Conservation (phyloP, 164 flowering plant genomes). For the Taxillus chinensis region DNA sequence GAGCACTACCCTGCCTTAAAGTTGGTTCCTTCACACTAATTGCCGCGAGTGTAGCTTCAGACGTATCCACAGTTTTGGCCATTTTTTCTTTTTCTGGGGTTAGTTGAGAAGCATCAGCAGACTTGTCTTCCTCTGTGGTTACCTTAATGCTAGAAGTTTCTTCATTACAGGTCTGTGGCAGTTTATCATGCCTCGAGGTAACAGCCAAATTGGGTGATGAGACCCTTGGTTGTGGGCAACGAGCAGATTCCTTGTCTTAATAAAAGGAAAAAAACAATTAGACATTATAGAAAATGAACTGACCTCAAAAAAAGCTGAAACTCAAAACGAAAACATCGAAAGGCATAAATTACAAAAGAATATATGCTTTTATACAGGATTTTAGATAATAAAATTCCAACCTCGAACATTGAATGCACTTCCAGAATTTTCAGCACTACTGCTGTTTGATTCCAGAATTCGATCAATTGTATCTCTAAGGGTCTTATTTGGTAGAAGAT, state of each 20-base stretch:
- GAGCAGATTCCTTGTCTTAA: slow-evolving; percentile 76
- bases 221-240: slow-evolving; percentile 41
- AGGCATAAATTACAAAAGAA: background rate
- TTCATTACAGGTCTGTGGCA: slow-evolving; percentile 18
- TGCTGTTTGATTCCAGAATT: slow-evolving; percentile 71
- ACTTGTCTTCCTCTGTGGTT: slow-evolving; percentile 21
- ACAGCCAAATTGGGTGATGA: slow-evolving; percentile 70
- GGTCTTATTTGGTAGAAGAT: slow-evolving; percentile 89
- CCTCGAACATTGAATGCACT: slow-evolving; percentile 74
- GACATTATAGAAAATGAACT: background rate
- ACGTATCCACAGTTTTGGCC: slow-evolving; percentile 30
- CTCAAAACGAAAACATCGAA: too few relatives aligned
- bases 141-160: slow-evolving; percentile 29
- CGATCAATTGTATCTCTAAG: slow-evolving; percentile 80
- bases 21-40: slow-evolving; percentile 49
- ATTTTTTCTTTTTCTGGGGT: slow-evolving; percentile 24
- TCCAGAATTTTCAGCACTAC: slow-evolving; percentile 81
- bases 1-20: slow-evolving; percentile 66
- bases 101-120: slow-evolving; percentile 24
- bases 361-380: too few relatives aligned
- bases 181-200: slow-evolving; percentile 38
- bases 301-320: background rate
- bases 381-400: slow-evolving; percentile 9
- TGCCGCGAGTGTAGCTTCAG: slow-evolving; percentile 69
- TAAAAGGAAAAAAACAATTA: background rate